Base-by-base conservation (phyloP, 208 protist species). In the Zelonia costaricensis region DNA sequence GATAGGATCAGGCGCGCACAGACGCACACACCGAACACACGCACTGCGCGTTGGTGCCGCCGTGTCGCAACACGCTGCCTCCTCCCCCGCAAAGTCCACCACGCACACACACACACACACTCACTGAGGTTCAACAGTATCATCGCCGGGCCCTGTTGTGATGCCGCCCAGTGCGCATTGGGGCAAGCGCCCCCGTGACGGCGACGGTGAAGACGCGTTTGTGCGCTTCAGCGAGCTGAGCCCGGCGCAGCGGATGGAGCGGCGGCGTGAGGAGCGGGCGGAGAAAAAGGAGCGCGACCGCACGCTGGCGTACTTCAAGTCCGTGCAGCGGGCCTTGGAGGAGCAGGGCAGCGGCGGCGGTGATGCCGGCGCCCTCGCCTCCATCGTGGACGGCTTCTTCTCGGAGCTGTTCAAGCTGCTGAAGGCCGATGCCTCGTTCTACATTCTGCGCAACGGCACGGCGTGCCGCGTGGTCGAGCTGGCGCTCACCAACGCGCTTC, bases 261-360 rank as follows among this genome's bases (percentile, higher is more conserved):
- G 75, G 9, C 78, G 91, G 3, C 76, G 76, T 0, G 56, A 88
- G 74, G 91, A 96, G 76, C 78, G 91, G 12, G 69, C 71, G 38
- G 83, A 86, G 53, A 96, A 96, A 62, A 96, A 96, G 60, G 88
- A 96, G 47, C 74, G 75, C 18, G 86, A 93, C 40, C 85, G 91
- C 53, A 96, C 80, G 1, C 51, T 96, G 40, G 42, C 76, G 4
- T 96, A 96, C 73, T 96, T 96, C 71, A 78, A 54, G 53, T 91
- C 87, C 13, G 84, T 92, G 12, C 78, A 96, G 48, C 65, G 78
- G 12, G 79, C 80, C 1, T 61, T 96, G 16, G 81, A 85, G 7
- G 84, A 91, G 43, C 75, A 83, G 31, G 48, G 71, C n/a, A 70
- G 68, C 49, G 74, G 76, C 44, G 74, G 74, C 42, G 81, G 74